A percentile compares a stretch with the other conserved stretches of the same genome.
phyloP scores from a whole-genome alignment of 176 grass and related monocot genomes.

The Eragrostis curvula region DNA sequence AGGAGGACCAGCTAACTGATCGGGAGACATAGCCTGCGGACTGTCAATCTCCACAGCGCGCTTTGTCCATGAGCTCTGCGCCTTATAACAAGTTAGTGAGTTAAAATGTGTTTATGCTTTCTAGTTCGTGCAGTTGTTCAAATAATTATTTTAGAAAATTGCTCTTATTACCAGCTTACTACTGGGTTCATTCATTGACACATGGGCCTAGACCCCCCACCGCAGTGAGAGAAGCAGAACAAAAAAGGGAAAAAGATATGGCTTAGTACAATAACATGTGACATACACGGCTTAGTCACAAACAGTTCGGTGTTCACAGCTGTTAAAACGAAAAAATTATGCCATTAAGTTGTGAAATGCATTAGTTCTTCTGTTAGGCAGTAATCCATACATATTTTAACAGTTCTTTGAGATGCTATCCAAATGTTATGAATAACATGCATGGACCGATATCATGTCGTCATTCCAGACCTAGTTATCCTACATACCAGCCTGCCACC shows the following conservation, averaged over 20 bases:
- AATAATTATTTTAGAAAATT: background rate
- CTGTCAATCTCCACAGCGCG: conserved; percentile 74
- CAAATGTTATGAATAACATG: background rate
- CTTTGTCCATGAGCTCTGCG: conserved; percentile 88
- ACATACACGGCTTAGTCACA: background rate
- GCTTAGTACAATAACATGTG: conserved; percentile 2
- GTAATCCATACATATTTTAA: background rate
- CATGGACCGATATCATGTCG: background rate
- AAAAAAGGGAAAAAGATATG: background rate
- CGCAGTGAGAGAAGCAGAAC: background rate
- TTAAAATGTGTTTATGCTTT: background rate
- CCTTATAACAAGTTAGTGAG: conserved; percentile 38
- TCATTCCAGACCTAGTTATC: conserved; percentile 1
- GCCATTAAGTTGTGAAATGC: conserved; percentile 20
- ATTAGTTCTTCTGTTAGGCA: background rate
- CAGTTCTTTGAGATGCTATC: conserved; percentile 7
- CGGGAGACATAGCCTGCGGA: conserved; percentile 65
- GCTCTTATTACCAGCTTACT: background rate
- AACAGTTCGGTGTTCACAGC: background rate
- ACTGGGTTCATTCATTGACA: conserved; percentile 11
- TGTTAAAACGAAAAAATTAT: background rate
- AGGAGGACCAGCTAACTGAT: conserved; percentile 65
- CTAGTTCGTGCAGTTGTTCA: background rate
- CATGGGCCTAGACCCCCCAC: background rate
- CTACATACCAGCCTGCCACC: background rate